Evolutionary conservation across 2,329 filamentous ascomycete genomes (phyloP).

Genomic region (Aureobasidium sp.): DNA sequence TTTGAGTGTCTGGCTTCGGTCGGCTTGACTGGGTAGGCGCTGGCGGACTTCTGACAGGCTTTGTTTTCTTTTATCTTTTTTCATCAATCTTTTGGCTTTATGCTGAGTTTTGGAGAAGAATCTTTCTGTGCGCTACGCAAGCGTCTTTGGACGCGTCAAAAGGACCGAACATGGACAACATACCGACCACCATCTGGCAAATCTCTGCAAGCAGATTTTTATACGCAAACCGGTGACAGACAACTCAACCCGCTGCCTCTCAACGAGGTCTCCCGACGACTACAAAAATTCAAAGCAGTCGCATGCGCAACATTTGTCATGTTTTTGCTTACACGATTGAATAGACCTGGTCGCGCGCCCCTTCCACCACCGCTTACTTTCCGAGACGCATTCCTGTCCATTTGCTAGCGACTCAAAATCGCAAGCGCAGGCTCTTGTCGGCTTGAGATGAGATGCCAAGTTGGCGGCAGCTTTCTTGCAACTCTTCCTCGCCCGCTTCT

Average conservation of each 20-base stretch:
- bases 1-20: conserved; percentile 19
- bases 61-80: conserved; percentile 4
- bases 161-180: not conserved
- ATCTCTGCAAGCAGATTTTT: not conserved
- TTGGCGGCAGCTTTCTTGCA: not conserved
- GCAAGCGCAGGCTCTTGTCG: not conserved
- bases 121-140: not conserved
- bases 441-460: not conserved
- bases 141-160: not conserved
- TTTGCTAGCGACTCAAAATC: not conserved
- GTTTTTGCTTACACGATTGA: not conserved
- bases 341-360: not conserved
- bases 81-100: conserved; percentile 8
- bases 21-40: conserved; percentile 19
- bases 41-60: conserved; percentile 20
- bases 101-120: conserved; percentile 15
- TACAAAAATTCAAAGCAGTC: conserved; percentile 34
- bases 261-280: conserved; percentile 34
- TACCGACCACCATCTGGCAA: not conserved
- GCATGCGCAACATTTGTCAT: not conserved
- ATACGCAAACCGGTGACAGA: conserved; percentile 29
- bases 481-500: not conserved
- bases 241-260: conserved; percentile 21
- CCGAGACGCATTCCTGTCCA: not conserved
- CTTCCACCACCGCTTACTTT: not conserved